phyloP scores from a whole-genome alignment of 805 yeast species.

The Blastobotrys peoriensis region DNA sequence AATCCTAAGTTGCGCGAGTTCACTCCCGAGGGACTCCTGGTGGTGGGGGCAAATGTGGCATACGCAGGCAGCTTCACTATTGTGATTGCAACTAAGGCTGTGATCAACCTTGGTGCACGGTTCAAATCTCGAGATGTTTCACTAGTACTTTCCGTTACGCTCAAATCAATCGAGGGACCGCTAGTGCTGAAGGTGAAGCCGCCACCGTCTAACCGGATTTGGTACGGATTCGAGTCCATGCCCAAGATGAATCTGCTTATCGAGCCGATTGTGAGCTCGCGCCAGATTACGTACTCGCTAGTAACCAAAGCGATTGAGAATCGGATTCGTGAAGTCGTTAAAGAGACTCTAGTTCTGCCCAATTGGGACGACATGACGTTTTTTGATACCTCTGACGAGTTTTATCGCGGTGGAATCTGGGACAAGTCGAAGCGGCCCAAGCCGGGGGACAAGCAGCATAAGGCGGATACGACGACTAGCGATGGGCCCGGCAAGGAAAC shows the following conservation, averaged over 20 bases:
- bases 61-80: conserved; percentile 74
- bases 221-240: conserved; percentile 82
- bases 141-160: conserved; percentile 60
- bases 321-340: conserved; percentile 70
- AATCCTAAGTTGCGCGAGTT: conserved; percentile 63
- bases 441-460: conserved; percentile 1
- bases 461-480: neutral
- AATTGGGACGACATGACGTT: conserved; percentile 83
- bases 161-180: conserved; percentile 69
- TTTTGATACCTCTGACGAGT: conserved; percentile 56
- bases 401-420: conserved; percentile 95
- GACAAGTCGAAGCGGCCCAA: conserved; percentile 37
- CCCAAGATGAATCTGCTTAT: conserved; percentile 70
- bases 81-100: conserved; percentile 75
- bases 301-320: conserved; percentile 76
- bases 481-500: neutral
- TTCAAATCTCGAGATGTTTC: conserved; percentile 71
- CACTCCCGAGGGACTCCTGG: conserved; percentile 73
- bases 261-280: conserved; percentile 87
- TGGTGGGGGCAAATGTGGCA: conserved; percentile 52
- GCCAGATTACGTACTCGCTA: conserved; percentile 70
- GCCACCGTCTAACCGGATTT: conserved; percentile 83
- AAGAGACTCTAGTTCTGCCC: conserved; percentile 77
- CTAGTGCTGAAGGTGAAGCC: conserved; percentile 66
- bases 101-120: conserved; percentile 66